These are phyloP conservation scores for Centaurea solstitialis DNA, from an alignment of 129 eudicot genomes.

Conservation along the genomic window DNA sequence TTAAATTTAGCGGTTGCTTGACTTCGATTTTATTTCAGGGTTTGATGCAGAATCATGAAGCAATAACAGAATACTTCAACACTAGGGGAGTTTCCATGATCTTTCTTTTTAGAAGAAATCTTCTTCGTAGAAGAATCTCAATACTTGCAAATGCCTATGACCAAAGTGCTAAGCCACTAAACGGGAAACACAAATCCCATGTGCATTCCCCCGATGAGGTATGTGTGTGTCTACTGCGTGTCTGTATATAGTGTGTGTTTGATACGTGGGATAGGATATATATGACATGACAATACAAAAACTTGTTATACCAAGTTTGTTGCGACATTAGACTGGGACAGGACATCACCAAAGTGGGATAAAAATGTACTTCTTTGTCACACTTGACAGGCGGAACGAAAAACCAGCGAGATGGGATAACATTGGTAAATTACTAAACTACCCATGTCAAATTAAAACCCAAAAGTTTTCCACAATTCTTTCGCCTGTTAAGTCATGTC, in stretches of 20 bases:
- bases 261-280: background rate
- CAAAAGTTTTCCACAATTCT: too few species aligned
- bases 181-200: constrained; percentile 95
- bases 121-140: constrained; percentile 84
- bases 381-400: background rate
- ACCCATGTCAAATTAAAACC: background rate
- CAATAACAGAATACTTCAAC: constrained; percentile 70
- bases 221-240: constrained; percentile 20
- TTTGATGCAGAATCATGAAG: constrained; percentile 83
- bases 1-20: constrained; percentile 1
- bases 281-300: background rate
- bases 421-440: background rate
- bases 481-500: background rate
- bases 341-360: background rate
- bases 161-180: constrained; percentile 71
- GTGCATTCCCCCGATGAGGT: constrained; percentile 89
- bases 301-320: background rate
- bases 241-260: background rate
- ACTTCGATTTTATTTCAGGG: constrained; percentile 50
- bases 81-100: constrained; percentile 70
- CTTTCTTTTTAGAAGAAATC: constrained; percentile 92
- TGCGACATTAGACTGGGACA: background rate
- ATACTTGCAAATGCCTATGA: constrained; percentile 92
- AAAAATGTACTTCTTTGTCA: background rate
- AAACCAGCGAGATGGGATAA: too few species aligned